These are phyloP conservation scores for Linum usitatissimum DNA, from an alignment of 345 rosid genomes.

Conservation along the genomic window DNA sequence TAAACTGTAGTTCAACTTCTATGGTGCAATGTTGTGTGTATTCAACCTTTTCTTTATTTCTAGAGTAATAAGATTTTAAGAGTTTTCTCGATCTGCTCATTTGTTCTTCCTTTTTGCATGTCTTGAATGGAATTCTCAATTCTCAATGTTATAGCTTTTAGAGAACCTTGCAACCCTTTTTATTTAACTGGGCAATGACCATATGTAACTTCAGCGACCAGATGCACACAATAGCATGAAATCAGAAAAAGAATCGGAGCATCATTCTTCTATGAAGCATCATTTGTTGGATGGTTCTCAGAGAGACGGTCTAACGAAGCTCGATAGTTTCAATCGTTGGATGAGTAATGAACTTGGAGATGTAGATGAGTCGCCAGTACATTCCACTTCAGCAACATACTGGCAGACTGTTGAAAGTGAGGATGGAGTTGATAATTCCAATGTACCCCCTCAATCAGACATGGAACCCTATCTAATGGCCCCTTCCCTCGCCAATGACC, in stretches of 20 bases:
- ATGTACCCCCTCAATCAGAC: constrained; percentile 34
- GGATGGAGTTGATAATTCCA: constrained; percentile 38
- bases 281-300: constrained; percentile 37
- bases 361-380: constrained; percentile 47
- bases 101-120: too few species aligned
- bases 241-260: constrained; percentile 40
- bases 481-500: constrained; percentile 80
- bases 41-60: too few species aligned
- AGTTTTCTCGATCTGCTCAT: too few species aligned
- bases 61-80: too few species aligned
- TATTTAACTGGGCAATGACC: constrained; percentile 14
- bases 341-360: constrained; percentile 90
- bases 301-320: constrained; percentile 62
- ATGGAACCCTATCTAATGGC: constrained; percentile 43
- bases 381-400: constrained; percentile 43
- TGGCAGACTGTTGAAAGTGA: constrained; percentile 63
- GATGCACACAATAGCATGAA: constrained; percentile 24
- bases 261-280: constrained; percentile 34
- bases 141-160: too few species aligned
- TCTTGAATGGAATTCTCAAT: too few species aligned
- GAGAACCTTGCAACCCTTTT: not conserved
- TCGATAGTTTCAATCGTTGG: constrained; percentile 91
- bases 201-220: constrained; percentile 15
- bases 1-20: too few species aligned
- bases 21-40: too few species aligned